Conservation (phyloP, 1,284 basidiomycete genomes). For the Ganoderma sinense region DNA sequence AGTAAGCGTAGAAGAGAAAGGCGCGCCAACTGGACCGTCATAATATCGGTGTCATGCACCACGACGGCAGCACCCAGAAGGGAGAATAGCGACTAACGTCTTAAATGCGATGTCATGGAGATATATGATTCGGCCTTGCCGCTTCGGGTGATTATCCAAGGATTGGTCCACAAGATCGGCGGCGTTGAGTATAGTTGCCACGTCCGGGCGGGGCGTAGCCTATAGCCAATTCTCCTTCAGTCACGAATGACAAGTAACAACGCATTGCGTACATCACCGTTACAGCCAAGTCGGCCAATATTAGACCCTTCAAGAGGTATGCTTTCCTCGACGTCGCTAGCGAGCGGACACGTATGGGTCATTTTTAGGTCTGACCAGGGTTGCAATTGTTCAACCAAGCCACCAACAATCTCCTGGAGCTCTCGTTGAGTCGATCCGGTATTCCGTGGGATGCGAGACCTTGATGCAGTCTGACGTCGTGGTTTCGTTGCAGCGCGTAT, state of each 20-base stretch:
- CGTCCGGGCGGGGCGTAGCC: neutral
- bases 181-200: neutral
- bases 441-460: neutral
- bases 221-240: neutral
- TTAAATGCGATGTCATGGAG: neutral
- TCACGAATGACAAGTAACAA: neutral
- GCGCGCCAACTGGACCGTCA: slow-evolving; percentile 28
- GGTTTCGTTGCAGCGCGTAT: neutral
- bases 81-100: neutral
- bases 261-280: neutral
- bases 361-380: neutral
- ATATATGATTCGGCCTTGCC: neutral
- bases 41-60: neutral
- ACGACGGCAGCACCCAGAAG: neutral
- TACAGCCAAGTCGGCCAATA: neutral
- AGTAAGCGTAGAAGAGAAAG: slow-evolving; percentile 33
- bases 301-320: neutral
- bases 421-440: neutral
- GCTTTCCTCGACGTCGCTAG: neutral
- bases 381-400: neutral
- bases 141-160: neutral
- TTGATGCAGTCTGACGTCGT: neutral
- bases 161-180: neutral
- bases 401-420: neutral
- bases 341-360: neutral